Base-by-base conservation (phyloP, 768 basidiomycete genomes). In the Vishniacozyma victoriae region DNA sequence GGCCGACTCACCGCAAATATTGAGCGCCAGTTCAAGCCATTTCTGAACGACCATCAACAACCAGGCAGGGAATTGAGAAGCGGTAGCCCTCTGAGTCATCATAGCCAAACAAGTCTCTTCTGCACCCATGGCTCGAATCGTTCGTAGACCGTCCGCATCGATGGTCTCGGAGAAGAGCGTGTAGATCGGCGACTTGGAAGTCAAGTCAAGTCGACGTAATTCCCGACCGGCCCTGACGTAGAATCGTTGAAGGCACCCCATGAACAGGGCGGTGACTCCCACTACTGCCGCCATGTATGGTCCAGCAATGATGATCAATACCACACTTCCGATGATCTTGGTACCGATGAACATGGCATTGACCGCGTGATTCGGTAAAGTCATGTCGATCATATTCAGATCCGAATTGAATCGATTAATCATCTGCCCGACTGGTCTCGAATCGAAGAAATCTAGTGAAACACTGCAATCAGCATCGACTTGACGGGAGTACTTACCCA, bases 351-450 rank as follows among this genome's bases (percentile, higher is more conserved):
- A 40, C 44, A 55, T 41, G 16, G 38, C 24, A 33, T 55, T 55
- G 19, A 50, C 43, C 3, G 38, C 48, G n/a, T 35, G 15, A 26
- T 55, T 55, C 3, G 54, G 54, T 11, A 55, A 40, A 26, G 45
- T 15, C 22, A 55, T 35, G 25, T 56, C 55, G 37, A 48, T 47
- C 3, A 33, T 44, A 27, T 43, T 47, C 19, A 56, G 45, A 37
- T 56, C 55, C 9, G 50, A 38, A 19, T 56, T 56, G 46, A 56
- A 56, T n/a, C 55, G 49, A 35, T 56, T 56, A 22, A 56, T 35
- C 31, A 56, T 46, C 41, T 56, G 35, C n/a, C 55, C 55, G 11
- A 43, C 20, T 18, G 25, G 15, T 18, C 41, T 26, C 6, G 19
- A 25, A 11, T 52, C 50, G 25, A 52, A 51, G 31, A 36, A 56